Percentiles rank a stretch among this genome's conserved stretches.
phyloP scores from a whole-genome alignment of 768 basidiomycete genomes.

The Trametes cubensis region DNA sequence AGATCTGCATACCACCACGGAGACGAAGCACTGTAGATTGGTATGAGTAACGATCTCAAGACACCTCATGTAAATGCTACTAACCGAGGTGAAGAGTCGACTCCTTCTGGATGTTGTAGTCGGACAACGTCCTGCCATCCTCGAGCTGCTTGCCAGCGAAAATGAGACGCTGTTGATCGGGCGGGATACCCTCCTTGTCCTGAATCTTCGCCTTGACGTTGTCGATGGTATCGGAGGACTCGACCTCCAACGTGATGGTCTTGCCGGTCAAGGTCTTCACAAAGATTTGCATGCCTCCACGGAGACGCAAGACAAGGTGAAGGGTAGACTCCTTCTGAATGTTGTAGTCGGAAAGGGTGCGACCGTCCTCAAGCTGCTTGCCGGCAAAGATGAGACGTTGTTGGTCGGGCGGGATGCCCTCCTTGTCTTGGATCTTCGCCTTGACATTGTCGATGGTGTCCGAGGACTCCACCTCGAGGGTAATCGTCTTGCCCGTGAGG shows the following conservation, averaged over 20 bases:
- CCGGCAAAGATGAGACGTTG: conserved; percentile 97
- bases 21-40: conserved; percentile 70
- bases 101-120: conserved; percentile 92
- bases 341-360: conserved; percentile 87
- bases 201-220: conserved; percentile 93
- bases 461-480: conserved; percentile 81
- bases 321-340: conserved; percentile 97
- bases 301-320: conserved; percentile 87
- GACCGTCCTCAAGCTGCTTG: conserved; percentile 93
- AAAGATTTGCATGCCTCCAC: conserved; percentile 88
- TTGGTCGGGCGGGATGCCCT: conserved; percentile 86
- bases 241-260: conserved; percentile 90
- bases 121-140: conserved; percentile 86
- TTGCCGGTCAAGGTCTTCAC: conserved; percentile 86
- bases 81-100: conserved; percentile 69
- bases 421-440: conserved; percentile 86
- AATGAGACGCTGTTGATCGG: conserved; percentile 89
- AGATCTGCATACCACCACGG: conserved; percentile 91
- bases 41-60: neutral
- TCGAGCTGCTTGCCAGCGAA: conserved; percentile 94
- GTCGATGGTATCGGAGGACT: conserved; percentile 85
- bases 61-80: neutral
- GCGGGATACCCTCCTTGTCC: conserved; percentile 88
- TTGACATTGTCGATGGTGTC: conserved; percentile 80
- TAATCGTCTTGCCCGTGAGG: conserved; percentile 87